phyloP scores from a whole-genome alignment of 2,329 filamentous ascomycete genomes.

The Aspergillus glaucus region DNA sequence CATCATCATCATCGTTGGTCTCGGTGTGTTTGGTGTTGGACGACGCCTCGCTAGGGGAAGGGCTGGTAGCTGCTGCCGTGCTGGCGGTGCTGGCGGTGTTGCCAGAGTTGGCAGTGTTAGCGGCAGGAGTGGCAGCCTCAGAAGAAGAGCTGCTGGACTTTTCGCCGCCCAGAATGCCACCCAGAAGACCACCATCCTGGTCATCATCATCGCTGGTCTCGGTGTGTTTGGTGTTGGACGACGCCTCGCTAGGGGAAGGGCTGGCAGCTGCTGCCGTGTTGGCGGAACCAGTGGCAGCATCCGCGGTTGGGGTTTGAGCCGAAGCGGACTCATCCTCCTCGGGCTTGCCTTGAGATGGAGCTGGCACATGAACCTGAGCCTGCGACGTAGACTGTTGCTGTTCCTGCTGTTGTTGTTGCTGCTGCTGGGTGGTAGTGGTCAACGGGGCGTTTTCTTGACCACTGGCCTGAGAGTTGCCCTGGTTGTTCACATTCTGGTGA shows the following conservation, averaged over 20 bases:
- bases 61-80: constrained; percentile 2
- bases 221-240: constrained; percentile 2
- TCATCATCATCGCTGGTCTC: constrained; percentile 2
- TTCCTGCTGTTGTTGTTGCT: neutral
- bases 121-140: constrained; percentile 1
- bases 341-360: neutral
- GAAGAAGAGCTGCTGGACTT: neutral
- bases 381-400: neutral
- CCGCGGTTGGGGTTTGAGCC: neutral
- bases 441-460: neutral
- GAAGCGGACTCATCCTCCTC: neutral
- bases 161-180: constrained; percentile 3
- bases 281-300: constrained; percentile 1
- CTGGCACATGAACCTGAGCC: neutral
- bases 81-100: constrained; percentile 1
- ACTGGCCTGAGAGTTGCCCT: neutral
- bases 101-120: neutral
- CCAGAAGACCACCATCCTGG: constrained; percentile 1
- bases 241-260: neutral
- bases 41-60: neutral
- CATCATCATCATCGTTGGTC: constrained; percentile 2
- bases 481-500: constrained; percentile 1
- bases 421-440: neutral
- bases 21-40: constrained; percentile 2
- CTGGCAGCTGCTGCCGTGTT: constrained; percentile 3